phyloP scores from a whole-genome alignment of 2,329 filamentous ascomycete genomes.

The Fusarium sp. region DNA sequence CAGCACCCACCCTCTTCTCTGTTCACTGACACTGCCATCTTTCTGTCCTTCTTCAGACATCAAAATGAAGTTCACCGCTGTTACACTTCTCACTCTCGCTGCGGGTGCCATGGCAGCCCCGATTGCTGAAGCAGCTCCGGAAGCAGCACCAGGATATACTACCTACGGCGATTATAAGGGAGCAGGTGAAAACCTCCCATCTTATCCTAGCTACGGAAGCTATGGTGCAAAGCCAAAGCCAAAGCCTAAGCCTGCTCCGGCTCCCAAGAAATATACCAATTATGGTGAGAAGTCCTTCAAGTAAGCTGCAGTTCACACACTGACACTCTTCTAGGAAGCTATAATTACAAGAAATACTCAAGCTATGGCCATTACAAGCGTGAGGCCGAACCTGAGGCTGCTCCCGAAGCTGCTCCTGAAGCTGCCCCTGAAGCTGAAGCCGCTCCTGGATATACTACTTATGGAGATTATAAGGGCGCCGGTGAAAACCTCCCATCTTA shows the following conservation, averaged over 20 bases:
- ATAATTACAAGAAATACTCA: slow-evolving; percentile 25
- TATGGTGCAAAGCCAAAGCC: slow-evolving; percentile 8
- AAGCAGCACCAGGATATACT: not conserved
- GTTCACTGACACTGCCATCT: not conserved
- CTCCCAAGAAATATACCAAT: slow-evolving; percentile 9
- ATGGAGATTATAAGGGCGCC: not conserved
- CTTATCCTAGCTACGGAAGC: not conserved
- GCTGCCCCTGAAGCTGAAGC: not conserved
- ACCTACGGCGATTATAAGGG: not conserved
- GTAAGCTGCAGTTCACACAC: too few species aligned
- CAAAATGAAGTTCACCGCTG: slow-evolving; percentile 46
- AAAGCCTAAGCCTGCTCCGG: not conserved
- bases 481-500: not conserved
- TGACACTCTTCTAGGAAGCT: not conserved
- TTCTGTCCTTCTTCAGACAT: not conserved
- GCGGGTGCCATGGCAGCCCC: slow-evolving; percentile 42
- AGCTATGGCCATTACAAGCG: slow-evolving; percentile 18
- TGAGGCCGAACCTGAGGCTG: not conserved
- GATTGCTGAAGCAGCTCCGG: slow-evolving; percentile 20
- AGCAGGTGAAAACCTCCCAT: not conserved
- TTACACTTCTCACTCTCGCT: slow-evolving; percentile 39
- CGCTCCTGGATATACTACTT: not conserved
- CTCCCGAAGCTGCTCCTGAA: not conserved
- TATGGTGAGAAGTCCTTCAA: not conserved
- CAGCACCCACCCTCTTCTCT: not conserved